Conservation (phyloP, 1,284 basidiomycete genomes). For the Fomitopsis pinicola region DNA sequence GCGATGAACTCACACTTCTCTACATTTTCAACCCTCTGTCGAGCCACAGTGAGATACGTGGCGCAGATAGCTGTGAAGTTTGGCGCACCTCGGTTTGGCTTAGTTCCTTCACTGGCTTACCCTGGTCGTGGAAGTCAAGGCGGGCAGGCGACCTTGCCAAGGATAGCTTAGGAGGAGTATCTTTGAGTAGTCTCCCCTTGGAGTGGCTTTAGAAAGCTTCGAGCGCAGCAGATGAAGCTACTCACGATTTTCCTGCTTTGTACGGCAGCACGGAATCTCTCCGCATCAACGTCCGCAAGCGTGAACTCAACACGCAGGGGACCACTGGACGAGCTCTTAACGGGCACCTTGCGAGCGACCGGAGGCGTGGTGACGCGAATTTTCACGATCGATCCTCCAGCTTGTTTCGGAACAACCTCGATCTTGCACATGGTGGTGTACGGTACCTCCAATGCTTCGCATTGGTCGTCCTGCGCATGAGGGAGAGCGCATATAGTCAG, state of each 20-base stretch:
- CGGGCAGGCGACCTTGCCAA: constrained; percentile 13
- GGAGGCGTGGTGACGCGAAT: not conserved
- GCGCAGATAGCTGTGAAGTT: not conserved
- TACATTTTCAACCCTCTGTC: constrained; percentile 18
- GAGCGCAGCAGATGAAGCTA: not conserved
- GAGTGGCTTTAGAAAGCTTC: not conserved
- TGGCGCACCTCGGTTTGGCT: constrained; percentile 17
- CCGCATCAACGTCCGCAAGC: constrained; percentile 28
- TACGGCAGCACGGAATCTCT: constrained; percentile 37
- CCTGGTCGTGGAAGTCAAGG: constrained; percentile 16
- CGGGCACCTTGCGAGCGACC: not conserved
- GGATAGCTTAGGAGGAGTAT: constrained; percentile 13
- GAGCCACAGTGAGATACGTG: not conserved
- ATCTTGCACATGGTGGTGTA: constrained; percentile 41
- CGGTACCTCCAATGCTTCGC: constrained; percentile 38
- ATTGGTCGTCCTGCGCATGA: constrained; percentile 32
- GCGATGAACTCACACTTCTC: constrained; percentile 13
- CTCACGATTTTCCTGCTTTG: constrained; percentile 40
- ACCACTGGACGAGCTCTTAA: not conserved
- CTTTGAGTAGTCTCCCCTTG: constrained; percentile 1
- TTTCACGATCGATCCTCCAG: not conserved
- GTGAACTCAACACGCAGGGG: constrained; percentile 27
- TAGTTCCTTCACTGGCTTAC: constrained; percentile 11
- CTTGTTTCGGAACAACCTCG: constrained; percentile 26
- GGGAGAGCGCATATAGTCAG: constrained; percentile 11